A percentile compares a stretch with the other conserved stretches of the same genome.
phyloP scores from a whole-genome alignment of 768 basidiomycete genomes.

The Pulveroboletus frians region DNA sequence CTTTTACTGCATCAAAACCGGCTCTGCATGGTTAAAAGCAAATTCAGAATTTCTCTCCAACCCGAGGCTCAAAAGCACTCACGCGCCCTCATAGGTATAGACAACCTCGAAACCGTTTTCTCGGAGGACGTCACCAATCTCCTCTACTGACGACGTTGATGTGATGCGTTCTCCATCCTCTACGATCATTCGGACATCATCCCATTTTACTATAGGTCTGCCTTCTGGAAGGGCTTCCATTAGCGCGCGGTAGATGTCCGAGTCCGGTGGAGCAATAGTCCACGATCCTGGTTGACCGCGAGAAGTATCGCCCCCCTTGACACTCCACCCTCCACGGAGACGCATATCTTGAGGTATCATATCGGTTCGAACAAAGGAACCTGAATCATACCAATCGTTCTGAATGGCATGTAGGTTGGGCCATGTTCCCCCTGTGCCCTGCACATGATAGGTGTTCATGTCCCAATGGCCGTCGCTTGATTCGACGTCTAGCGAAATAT shows the following conservation, averaged over 20 bases:
- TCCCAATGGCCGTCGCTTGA: slow-evolving; percentile 36
- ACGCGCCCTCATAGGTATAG: slow-evolving; percentile 39
- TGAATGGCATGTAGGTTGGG: slow-evolving; percentile 33
- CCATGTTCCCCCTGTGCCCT: slow-evolving; percentile 7
- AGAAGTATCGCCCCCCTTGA: slow-evolving; percentile 9
- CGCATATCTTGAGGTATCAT: slow-evolving; percentile 30
- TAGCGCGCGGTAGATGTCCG: slow-evolving; percentile 18
- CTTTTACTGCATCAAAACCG: slow-evolving; percentile 36
- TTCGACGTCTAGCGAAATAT: slow-evolving; percentile 30
- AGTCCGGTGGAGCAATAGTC: slow-evolving; percentile 9
- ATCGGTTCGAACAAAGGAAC: slow-evolving; percentile 34
- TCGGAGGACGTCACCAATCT: slow-evolving; percentile 30
- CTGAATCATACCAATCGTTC: slow-evolving; percentile 37
- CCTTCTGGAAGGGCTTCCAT: slow-evolving; percentile 5
- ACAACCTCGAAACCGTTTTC: slow-evolving; percentile 39
- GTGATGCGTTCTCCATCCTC: slow-evolving; percentile 19
- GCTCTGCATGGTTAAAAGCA: slow-evolving; percentile 26
- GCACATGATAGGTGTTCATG: slow-evolving; percentile 30
- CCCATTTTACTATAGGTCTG: slow-evolving; percentile 25
- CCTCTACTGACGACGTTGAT: slow-evolving; percentile 21
- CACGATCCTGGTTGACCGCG: slow-evolving; percentile 19
- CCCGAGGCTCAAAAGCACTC: slow-evolving; percentile 15
- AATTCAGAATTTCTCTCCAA: background rate
- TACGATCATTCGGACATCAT: slow-evolving; percentile 16
- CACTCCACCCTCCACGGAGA: slow-evolving; percentile 29